Evolutionary conservation across 2,329 filamentous ascomycete genomes (phyloP).

Genomic region (Neobulgaria alba): DNA sequence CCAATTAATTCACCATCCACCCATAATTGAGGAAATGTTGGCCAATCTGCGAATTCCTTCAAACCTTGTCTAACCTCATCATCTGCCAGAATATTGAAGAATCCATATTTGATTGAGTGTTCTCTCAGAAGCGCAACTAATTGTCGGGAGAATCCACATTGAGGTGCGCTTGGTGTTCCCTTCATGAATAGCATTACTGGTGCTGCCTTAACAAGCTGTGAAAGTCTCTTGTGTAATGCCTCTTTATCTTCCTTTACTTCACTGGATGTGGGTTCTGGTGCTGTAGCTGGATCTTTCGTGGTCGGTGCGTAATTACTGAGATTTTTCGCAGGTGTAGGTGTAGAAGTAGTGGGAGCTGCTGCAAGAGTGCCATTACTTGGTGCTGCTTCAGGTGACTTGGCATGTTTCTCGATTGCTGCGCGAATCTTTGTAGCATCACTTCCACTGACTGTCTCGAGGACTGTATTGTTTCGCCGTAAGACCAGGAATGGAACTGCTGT

Average conservation of each 20-base stretch:
- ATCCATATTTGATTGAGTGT: slow-evolving; percentile 88
- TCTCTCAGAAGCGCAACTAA: slow-evolving; percentile 80
- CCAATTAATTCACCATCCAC: slow-evolving; percentile 84
- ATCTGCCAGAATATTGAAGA: slow-evolving; percentile 98
- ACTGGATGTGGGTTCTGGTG: slow-evolving; percentile 19
- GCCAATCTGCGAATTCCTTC: slow-evolving; percentile 98
- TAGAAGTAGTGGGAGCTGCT: background rate
- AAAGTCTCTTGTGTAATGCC: slow-evolving; percentile 72
- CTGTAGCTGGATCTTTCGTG: slow-evolving; percentile 17
- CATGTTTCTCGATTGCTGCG: slow-evolving; percentile 75
- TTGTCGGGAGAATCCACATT: slow-evolving; percentile 89
- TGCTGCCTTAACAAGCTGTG: slow-evolving; percentile 84
- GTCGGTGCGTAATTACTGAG: slow-evolving; percentile 20
- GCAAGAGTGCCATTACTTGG: slow-evolving; percentile 1
- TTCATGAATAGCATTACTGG: slow-evolving; percentile 99
- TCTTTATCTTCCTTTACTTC: slow-evolving; percentile 62
- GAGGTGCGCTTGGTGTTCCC: slow-evolving; percentile 77
- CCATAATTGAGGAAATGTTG: slow-evolving; percentile 94
- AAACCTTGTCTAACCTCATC: slow-evolving; percentile 93
- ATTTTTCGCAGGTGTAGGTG: slow-evolving; percentile 29
- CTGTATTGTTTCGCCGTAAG: slow-evolving; percentile 64
- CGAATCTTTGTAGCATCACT: slow-evolving; percentile 83
- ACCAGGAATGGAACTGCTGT: slow-evolving; percentile 91
- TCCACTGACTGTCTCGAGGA: slow-evolving; percentile 80
- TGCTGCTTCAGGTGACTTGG: slow-evolving; percentile 26